Percentiles rank a stretch among this genome's conserved stretches.
Conservation (phyloP, 2,329 filamentous ascomycete genomes). For the Colletotrichum tofieldiae region DNA sequence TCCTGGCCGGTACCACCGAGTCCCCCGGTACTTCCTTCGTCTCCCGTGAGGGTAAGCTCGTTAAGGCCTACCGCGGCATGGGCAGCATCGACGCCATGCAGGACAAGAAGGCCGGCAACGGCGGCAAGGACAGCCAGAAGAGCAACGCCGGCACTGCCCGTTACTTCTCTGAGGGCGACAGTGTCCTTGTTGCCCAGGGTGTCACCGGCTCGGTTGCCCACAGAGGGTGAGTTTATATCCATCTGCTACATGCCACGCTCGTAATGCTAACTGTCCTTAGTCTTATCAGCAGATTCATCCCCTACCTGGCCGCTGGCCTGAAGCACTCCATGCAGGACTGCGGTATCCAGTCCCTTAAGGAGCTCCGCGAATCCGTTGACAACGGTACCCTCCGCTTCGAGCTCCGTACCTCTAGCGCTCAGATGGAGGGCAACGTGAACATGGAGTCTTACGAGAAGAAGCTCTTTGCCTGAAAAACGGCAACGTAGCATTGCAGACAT, state of each 20-base stretch:
- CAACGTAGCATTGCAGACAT: conserved; percentile 13
- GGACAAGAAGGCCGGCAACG: conserved; percentile 92
- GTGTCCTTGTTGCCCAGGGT: conserved; percentile 95
- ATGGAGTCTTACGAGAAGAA: conserved; percentile 99
- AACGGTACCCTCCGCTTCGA: conserved; percentile 90
- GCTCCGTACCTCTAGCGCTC: conserved; percentile 92
- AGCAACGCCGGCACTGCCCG: conserved; percentile 96
- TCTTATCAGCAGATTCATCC: conserved; percentile 94
- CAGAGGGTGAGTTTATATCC: conserved; percentile 67
- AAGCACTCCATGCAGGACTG: conserved; percentile 99
- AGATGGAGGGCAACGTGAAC: conserved; percentile 97
- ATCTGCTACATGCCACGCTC: background rate
- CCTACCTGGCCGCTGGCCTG: conserved; percentile 94
- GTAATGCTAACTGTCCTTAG: conserved; percentile 58
- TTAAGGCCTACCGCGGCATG: conserved; percentile 99
- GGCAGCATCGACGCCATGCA: conserved; percentile 99
- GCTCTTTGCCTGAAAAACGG: conserved; percentile 83
- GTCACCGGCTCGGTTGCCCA: conserved; percentile 90
- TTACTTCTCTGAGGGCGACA: conserved; percentile 98
- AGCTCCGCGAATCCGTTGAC: conserved; percentile 82
- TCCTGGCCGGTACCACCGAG: conserved; percentile 96
- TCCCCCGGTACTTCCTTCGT: conserved; percentile 98
- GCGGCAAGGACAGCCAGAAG: conserved; percentile 80
- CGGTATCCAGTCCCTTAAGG: conserved; percentile 84
- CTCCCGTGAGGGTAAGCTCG: conserved; percentile 95